These are phyloP conservation scores for Rhizophora mangle DNA, from an alignment of 345 rosid genomes.

Conservation along the genomic window DNA sequence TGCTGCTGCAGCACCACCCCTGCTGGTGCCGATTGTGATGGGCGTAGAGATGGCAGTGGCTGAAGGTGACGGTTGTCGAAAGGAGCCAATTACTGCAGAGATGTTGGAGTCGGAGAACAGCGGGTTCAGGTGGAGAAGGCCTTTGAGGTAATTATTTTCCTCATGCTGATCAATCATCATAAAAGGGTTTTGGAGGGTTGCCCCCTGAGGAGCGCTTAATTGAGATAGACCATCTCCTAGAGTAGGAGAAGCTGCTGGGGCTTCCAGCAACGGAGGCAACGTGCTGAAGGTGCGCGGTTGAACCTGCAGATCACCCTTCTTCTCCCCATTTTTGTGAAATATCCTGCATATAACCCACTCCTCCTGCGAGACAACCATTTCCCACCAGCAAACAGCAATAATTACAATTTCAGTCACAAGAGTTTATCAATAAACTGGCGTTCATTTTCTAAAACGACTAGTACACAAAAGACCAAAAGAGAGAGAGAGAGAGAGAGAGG, in stretches of 20 bases:
- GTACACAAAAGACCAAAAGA: too few species aligned
- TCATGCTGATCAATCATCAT: constrained; percentile 32
- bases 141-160: constrained; percentile 40
- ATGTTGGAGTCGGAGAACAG: too few species aligned
- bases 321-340: constrained; percentile 64
- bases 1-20: too few species aligned
- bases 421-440: too few species aligned
- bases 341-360: constrained; percentile 3
- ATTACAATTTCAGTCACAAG: too few species aligned
- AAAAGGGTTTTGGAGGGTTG: constrained; percentile 24
- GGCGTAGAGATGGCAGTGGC: neutral
- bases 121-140: constrained; percentile 16
- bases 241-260: constrained; percentile 16
- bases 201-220: neutral
- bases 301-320: constrained; percentile 37
- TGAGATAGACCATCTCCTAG: too few species aligned
- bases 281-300: constrained; percentile 24
- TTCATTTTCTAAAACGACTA: too few species aligned
- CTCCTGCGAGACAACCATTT: neutral
- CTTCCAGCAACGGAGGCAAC: constrained; percentile 54
- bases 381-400: too few species aligned
- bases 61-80: constrained; percentile 15
- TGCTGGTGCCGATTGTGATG: too few species aligned
- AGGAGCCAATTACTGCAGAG: neutral
- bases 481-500: too few species aligned